Percentiles rank a stretch among this genome's conserved stretches.
Conservation (phyloP, 164 flowering plant species). For the Aristolochia contorta region DNA sequence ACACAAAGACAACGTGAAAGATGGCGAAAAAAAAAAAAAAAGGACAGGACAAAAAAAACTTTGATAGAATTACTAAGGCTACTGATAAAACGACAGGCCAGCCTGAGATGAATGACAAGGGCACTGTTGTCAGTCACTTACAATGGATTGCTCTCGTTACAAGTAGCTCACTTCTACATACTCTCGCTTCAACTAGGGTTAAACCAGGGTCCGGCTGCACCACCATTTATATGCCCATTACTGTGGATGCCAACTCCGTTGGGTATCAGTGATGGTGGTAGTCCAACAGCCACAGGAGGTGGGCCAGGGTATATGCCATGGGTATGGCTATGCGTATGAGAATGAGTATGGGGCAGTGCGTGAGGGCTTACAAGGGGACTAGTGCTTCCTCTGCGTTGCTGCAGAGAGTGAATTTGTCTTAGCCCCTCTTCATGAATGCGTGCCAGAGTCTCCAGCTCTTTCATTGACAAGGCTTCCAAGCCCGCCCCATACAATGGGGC, state of each 20-base stretch:
- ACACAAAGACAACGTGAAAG: conserved; percentile 1
- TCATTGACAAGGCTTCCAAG: conserved; percentile 80
- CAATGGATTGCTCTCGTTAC: conserved; percentile 8
- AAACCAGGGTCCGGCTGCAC: conserved; percentile 75
- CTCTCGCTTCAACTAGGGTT: conserved; percentile 30
- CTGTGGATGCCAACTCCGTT: conserved; percentile 65
- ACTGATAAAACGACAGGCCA: conserved; percentile 18
- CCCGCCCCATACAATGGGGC: conserved; percentile 98
- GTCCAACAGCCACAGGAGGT: conserved; percentile 56
- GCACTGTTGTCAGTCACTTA: conserved; percentile 5
- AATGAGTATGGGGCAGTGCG: conserved; percentile 27
- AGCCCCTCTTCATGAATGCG: conserved; percentile 96
- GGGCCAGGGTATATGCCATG: conserved; percentile 45
- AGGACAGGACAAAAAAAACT: no score
- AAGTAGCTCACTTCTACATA: not conserved
- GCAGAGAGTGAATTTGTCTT: conserved; percentile 74
- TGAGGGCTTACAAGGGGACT: conserved; percentile 62
- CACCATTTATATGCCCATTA: conserved; percentile 82
- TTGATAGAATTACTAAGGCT: conserved; percentile 14
- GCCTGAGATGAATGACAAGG: conserved; percentile 2
- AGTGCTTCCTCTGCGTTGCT: conserved; percentile 58
- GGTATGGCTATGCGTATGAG: conserved; percentile 40
- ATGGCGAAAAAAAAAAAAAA: conserved; percentile 1
- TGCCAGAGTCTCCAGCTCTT: conserved; percentile 82
- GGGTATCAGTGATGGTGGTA: conserved; percentile 47